Percentiles rank a stretch among this genome's conserved stretches.
These are phyloP conservation scores for Seiridium cupressi DNA, from an alignment of 2,329 filamentous ascomycete species.

Conservation along the genomic window DNA sequence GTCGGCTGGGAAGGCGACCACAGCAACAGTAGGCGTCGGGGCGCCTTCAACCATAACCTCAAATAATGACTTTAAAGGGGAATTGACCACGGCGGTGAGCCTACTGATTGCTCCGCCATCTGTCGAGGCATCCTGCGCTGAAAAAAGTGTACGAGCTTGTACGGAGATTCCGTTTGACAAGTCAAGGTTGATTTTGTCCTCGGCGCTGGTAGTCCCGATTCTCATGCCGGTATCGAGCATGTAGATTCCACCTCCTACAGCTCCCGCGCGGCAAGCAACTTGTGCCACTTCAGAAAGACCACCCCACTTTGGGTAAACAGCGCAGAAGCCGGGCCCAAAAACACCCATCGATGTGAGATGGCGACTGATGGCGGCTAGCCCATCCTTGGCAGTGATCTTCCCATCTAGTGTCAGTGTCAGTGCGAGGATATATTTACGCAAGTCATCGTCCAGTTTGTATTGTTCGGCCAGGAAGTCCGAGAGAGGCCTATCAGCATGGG, in stretches of 20 bases:
- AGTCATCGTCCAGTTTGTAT: conserved; percentile 65
- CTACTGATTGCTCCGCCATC: conserved; percentile 46
- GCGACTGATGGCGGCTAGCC: conserved; percentile 70
- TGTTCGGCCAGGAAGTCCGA: conserved; percentile 56
- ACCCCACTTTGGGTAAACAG: conserved; percentile 90
- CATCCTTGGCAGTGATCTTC: conserved; percentile 61
- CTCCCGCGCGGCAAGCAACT: conserved; percentile 84
- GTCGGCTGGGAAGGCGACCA: conserved; percentile 63
- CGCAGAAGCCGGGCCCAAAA: conserved; percentile 86
- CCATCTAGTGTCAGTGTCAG: conserved; percentile 72
- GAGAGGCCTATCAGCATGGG: conserved; percentile 53
- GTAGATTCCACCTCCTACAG: conserved; percentile 89
- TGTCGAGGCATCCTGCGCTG: conserved; percentile 28
- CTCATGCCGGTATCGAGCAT: conserved; percentile 73
- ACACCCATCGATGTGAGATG: conserved; percentile 85
- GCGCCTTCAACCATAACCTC: conserved; percentile 70
- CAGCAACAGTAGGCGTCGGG: conserved; percentile 70
- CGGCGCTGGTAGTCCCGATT: conserved; percentile 22
- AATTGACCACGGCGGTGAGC: conserved; percentile 68
- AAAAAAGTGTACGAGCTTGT: conserved; percentile 53
- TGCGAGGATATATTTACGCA: conserved; percentile 62
- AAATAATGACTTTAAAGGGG: conserved; percentile 66
- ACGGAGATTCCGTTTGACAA: conserved; percentile 59
- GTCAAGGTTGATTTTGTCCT: conserved; percentile 37
- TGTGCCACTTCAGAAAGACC: conserved; percentile 86